Evolutionary conservation across 305 asterid genomes (phyloP).

Genomic region (Andrographis paniculata): DNA sequence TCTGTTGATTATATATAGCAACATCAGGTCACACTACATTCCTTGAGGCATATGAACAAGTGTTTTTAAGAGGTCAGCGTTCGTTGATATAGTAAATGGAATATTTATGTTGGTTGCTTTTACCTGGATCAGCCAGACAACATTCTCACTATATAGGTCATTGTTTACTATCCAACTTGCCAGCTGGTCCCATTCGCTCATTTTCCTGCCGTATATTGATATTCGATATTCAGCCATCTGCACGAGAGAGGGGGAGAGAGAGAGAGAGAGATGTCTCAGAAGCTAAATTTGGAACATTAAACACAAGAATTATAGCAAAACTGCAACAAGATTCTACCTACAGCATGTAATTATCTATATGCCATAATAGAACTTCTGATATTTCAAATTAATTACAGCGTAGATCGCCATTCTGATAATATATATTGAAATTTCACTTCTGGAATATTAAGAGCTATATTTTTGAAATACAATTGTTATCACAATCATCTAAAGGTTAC

Average conservation of each 20-base stretch:
- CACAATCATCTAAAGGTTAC: neutral
- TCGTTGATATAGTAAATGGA: conserved; percentile 6
- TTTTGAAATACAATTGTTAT: conserved; percentile 4
- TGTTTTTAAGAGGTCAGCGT: neutral
- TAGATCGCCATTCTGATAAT: no score
- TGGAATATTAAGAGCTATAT: no score
- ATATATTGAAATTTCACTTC: no score
- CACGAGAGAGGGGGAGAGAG: no score
- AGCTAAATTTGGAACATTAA: conserved; percentile 10
- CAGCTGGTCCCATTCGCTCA: conserved; percentile 96
- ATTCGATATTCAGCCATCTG: conserved; percentile 96
- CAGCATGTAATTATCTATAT: no score
- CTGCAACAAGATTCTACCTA: neutral
- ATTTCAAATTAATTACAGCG: no score
- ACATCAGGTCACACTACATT: neutral
- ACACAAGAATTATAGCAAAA: neutral
- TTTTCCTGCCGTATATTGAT: conserved; percentile 89
- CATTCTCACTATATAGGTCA: conserved; percentile 83
- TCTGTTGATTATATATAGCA: no score
- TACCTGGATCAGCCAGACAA: conserved; percentile 99
- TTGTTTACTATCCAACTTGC: conserved; percentile 97
- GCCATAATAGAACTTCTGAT: no score
- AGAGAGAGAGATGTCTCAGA: conserved; percentile 15
- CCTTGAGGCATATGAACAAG: neutral
- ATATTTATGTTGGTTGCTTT: conserved; percentile 2